phyloP scores from a whole-genome alignment of 345 rosid species.

The Bretschneidera sinensis region DNA sequence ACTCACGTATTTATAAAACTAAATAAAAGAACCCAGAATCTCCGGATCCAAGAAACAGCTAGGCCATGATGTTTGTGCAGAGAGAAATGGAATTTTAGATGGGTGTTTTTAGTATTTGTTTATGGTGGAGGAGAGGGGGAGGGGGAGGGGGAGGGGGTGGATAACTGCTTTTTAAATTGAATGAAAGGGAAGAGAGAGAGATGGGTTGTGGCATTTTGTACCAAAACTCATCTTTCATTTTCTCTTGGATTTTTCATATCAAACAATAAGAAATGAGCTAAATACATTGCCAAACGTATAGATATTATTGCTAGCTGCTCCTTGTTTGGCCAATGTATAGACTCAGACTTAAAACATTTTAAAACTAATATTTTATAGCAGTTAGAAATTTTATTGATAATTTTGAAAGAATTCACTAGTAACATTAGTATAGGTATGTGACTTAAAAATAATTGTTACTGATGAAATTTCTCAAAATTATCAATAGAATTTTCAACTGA shows the following conservation, averaged over 20 bases:
- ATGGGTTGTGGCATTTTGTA: slow-evolving; percentile 13
- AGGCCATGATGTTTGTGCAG: slow-evolving; percentile 55
- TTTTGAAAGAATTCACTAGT: too few relatives aligned
- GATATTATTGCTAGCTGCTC: too few relatives aligned
- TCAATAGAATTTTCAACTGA: too few relatives aligned
- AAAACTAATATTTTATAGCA: too few relatives aligned
- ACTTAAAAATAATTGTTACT: too few relatives aligned
- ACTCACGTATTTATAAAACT: slow-evolving; percentile 9
- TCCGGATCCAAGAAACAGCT: slow-evolving; percentile 86
- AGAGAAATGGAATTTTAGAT: slow-evolving; percentile 43
- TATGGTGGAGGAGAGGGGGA: slow-evolving; percentile 13
- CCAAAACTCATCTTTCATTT: not conserved
- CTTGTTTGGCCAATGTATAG: not conserved
- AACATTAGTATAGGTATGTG: too few relatives aligned
- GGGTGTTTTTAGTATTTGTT: slow-evolving; percentile 26
- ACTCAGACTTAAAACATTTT: too few relatives aligned
- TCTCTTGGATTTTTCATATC: slow-evolving; percentile 13
- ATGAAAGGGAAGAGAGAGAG: slow-evolving; percentile 8
- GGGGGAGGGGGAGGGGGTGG: slow-evolving; percentile 4
- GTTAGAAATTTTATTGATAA: too few relatives aligned
- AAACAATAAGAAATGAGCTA: slow-evolving; percentile 5
- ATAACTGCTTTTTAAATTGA: slow-evolving; percentile 34
- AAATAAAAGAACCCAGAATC: slow-evolving; percentile 51
- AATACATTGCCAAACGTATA: too few relatives aligned
- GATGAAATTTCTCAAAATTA: too few relatives aligned